Evolutionary conservation across 805 yeast genomes (phyloP).

Genomic region (Ogataea philodendri): DNA sequence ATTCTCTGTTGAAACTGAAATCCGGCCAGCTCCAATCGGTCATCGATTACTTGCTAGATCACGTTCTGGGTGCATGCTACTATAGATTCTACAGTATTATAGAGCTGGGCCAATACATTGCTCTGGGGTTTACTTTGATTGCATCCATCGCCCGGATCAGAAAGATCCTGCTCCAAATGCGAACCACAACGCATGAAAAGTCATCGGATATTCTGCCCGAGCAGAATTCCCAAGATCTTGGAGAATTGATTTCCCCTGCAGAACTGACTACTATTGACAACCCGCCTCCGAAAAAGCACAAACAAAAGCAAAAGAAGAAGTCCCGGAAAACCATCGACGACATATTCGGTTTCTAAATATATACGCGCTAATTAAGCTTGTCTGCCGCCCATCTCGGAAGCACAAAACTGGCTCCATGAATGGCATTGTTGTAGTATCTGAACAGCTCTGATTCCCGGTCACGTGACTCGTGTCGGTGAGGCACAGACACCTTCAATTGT

Average conservation of each 20-base stretch:
- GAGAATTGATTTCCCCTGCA: conserved; percentile 13
- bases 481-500: conserved; percentile 44
- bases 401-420: conserved; percentile 73
- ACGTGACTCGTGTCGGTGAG: conserved; percentile 45
- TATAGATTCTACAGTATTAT: conserved; percentile 64
- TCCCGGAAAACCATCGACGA: conserved; percentile 64
- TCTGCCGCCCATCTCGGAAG: conserved; percentile 74
- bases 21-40: conserved; percentile 11
- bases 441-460: conserved; percentile 49
- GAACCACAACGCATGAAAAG: conserved; percentile 15
- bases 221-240: conserved; percentile 18
- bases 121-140: conserved; percentile 66
- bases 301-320: conserved; percentile 38
- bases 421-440: conserved; percentile 61
- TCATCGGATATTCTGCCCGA: too few species aligned
- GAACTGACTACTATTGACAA: conserved; percentile 12
- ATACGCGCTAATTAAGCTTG: conserved; percentile 26
- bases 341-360: conserved; percentile 55
- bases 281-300: conserved; percentile 7
- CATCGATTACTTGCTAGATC: conserved; percentile 32
- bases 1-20: conserved; percentile 9
- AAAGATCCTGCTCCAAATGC: conserved; percentile 13
- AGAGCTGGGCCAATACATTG: conserved; percentile 73
- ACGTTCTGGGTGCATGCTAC: conserved; percentile 48
- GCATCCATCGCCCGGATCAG: conserved; percentile 53